phyloP scores from a whole-genome alignment of 2,329 filamentous ascomycete species.

The Ophiostoma quercus region DNA sequence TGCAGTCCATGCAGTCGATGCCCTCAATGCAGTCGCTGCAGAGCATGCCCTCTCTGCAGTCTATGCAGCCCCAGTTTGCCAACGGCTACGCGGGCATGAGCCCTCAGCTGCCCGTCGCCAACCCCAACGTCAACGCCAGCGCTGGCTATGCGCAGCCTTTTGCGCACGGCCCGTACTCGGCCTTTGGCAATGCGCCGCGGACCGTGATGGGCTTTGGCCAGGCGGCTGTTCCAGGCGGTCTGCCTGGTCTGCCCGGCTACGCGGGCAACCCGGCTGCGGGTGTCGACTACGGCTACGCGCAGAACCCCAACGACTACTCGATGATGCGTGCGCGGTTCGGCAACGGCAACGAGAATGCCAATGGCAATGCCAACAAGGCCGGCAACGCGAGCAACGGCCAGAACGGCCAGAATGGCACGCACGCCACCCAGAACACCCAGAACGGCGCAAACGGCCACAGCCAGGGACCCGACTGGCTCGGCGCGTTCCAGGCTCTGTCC shows the following conservation, averaged over 20 bases:
- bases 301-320: conserved; percentile 40
- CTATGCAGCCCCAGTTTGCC: conserved; percentile 13
- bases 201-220: conserved; percentile 29
- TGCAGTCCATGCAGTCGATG: neutral
- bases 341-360: neutral
- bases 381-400: conserved; percentile 30
- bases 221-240: conserved; percentile 29
- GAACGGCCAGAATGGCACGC: conserved; percentile 25
- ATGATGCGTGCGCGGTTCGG: conserved; percentile 44
- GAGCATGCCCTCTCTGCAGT: neutral
- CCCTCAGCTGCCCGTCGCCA: neutral
- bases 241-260: conserved; percentile 31
- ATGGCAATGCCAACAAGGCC: neutral
- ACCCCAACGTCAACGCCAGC: neutral
- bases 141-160: conserved; percentile 32
- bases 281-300: conserved; percentile 43
- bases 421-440: conserved; percentile 28
- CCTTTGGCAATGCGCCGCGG: conserved; percentile 41
- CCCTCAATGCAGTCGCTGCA: conserved; percentile 9
- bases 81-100: neutral
- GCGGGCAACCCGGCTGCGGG: neutral
- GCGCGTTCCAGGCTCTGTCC: conserved; percentile 64
- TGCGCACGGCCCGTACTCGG: conserved; percentile 39
- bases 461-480: conserved; percentile 55
- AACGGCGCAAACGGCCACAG: conserved; percentile 35